Conservation (phyloP, 345 rosid species). For the Diplotaxis tenuifolia region DNA sequence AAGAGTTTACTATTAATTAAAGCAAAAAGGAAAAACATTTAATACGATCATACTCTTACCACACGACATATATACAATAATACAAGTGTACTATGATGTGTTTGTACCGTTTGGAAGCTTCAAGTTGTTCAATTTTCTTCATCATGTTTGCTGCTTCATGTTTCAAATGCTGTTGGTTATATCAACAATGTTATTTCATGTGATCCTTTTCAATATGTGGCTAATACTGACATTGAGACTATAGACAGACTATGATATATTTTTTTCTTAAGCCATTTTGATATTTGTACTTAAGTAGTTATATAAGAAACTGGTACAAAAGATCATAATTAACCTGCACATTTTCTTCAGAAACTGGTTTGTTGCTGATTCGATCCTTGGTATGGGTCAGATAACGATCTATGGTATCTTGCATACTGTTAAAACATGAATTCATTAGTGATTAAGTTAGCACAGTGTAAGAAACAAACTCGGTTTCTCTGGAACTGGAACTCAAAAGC, state of each 20-base stretch:
- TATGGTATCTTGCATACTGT: slow-evolving; percentile 54
- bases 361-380: slow-evolving; percentile 41
- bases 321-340: slow-evolving; percentile 41
- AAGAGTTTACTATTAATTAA: slow-evolving; percentile 50
- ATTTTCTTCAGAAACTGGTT: slow-evolving; percentile 43
- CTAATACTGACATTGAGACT: neutral
- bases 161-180: slow-evolving; percentile 64
- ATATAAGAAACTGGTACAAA: neutral
- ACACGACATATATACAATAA: neutral
- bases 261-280: neutral
- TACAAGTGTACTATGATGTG: neutral
- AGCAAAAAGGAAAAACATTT: neutral
- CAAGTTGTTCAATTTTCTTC: slow-evolving; percentile 82
- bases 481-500: neutral
- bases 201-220: neutral
- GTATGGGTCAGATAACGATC: slow-evolving; percentile 50
- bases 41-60: neutral
- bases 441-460: neutral
- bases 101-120: slow-evolving; percentile 58
- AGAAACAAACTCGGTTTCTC: slow-evolving; percentile 8
- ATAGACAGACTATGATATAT: neutral
- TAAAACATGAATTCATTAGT: slow-evolving; percentile 13
- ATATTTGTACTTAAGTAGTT: neutral
- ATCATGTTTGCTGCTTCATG: slow-evolving; percentile 63
- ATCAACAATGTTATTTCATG: slow-evolving; percentile 37